Evolutionary conservation across 495 filamentous ascomycete genomes (phyloP).

Genomic region (Penicillium alfredii): DNA sequence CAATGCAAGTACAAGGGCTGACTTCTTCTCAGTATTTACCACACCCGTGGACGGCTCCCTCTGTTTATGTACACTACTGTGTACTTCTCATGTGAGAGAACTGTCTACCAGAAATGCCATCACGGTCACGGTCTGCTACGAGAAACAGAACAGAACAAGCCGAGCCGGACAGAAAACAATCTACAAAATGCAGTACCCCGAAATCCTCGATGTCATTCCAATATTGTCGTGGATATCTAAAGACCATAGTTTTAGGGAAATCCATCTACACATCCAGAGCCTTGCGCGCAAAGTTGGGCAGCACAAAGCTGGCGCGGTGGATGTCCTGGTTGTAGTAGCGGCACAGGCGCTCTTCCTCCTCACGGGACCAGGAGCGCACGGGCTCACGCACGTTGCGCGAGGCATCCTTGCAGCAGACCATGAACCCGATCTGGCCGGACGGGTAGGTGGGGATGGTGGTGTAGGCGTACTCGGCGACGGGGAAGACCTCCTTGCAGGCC

Average conservation of each 20-base stretch:
- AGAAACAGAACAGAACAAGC: neutral
- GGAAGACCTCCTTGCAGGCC: conserved; percentile 95
- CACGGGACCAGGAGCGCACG: conserved; percentile 65
- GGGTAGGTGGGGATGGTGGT: conserved; percentile 99
- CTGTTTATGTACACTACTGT: too few relatives aligned
- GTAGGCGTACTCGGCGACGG: conserved; percentile 95
- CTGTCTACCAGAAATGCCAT: too few relatives aligned
- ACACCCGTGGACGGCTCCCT: too few relatives aligned
- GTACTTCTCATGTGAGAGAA: too few relatives aligned
- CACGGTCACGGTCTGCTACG: neutral
- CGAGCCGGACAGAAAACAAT: too few relatives aligned
- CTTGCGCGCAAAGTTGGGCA: conserved; percentile 86
- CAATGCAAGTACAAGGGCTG: too few relatives aligned
- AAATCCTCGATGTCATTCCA: conserved; percentile 11
- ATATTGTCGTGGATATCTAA: conserved; percentile 9
- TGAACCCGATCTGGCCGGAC: conserved; percentile 98
- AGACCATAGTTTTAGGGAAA: conserved; percentile 12
- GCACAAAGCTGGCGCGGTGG: conserved; percentile 86
- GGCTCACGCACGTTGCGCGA: conserved; percentile 76
- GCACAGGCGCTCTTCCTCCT: conserved; percentile 90
- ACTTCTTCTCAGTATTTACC: too few relatives aligned
- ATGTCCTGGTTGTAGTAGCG: conserved; percentile 94
- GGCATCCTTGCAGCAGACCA: conserved; percentile 96
- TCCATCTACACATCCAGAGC: conserved; percentile 47
- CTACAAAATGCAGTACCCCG: neutral